Evolutionary conservation across 2,329 filamentous ascomycete species (phyloP), one percentile per base, ranked within the genome.

Genomic region (Alternaria sp.): DNA sequence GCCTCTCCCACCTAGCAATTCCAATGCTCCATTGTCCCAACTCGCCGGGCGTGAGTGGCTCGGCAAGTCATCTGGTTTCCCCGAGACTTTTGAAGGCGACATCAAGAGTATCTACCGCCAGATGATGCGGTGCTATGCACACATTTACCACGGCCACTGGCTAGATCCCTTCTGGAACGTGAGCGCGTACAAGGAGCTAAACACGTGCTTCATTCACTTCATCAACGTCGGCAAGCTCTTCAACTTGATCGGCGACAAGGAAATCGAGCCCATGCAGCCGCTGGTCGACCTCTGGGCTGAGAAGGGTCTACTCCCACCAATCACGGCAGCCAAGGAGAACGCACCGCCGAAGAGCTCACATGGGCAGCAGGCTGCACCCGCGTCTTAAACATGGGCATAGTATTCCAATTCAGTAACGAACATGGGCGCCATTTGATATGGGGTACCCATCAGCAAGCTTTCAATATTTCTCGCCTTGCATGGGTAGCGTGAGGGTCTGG

Each of bases 241-340:
- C 62, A 79, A 80, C 14, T 72, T 98, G 82, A 87, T 98, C 63
- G 91, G 91, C 68, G 92, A 93, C 60, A 91, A 93, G 73, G 94
- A 97, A 80, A 87, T 96, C 71, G 94, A 97, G 84, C 94, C 94
- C 22, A 97, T 98, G 93, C 92, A 96, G 82, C 93, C 92, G 26
- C 81, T 98, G 69, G 92, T 98, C 69, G 93, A 97, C 73, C 86
- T 97, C 48, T 97, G 94, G 90, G 89, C 93, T 26, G 90, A 90
- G 64, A 94, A 94, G 75, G 93, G 94, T 60, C 91, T 94, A 26
- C 91, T 98, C 70, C 93, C 93, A 11, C 62, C 68, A 30, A 34
- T 56, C 28, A 59, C 67, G 11, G 54, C 65, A 0, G 48, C 48
- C 30, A 72, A 72, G 63, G 70, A 76, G 51, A 64, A 65, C 42